Percentiles rank a stretch among this genome's conserved stretches.
These are phyloP conservation scores for Medicago arabica DNA, from an alignment of 306 rosid genomes.

Conservation along the genomic window DNA sequence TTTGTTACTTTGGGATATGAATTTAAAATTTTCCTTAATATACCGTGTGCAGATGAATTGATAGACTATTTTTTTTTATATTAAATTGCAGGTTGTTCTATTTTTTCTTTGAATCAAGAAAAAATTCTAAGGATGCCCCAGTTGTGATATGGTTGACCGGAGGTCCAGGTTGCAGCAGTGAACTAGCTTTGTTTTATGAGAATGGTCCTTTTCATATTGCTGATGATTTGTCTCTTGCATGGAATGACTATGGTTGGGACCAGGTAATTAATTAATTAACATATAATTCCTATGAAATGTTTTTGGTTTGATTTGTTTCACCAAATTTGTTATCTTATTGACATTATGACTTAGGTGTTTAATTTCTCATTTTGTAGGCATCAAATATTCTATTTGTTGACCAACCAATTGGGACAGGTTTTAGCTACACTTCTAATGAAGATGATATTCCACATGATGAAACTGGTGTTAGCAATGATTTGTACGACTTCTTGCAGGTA, in stretches of 20 bases:
- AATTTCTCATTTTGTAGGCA: constrained; percentile 55
- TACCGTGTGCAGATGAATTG: not conserved
- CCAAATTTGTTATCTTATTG: constrained; percentile 18
- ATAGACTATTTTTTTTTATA: not conserved
- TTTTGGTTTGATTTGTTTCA: not conserved
- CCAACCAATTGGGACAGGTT: constrained; percentile 93
- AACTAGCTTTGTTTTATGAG: constrained; percentile 83
- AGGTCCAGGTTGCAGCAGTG: constrained; percentile 96
- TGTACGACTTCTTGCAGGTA: constrained; percentile 92
- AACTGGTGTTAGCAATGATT: constrained; percentile 82
- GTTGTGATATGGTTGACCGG: constrained; percentile 94
- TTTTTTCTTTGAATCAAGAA: constrained; percentile 89
- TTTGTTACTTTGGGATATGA: not conserved
- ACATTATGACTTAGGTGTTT: not conserved
- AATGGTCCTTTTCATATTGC: constrained; percentile 88
- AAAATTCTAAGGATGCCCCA: constrained; percentile 54
- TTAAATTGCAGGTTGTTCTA: constrained; percentile 73
- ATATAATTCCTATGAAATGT: not conserved
- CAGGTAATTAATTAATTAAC: constrained; percentile 47
- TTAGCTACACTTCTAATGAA: constrained; percentile 66
- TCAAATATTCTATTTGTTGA: constrained; percentile 86
- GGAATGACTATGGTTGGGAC: constrained; percentile 98
- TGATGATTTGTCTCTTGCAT: constrained; percentile 67
- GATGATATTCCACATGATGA: constrained; percentile 72
- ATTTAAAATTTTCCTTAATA: not conserved